Conservation (phyloP, 2,329 filamentous ascomycete genomes). For the Aspergillaceae sp. region DNA sequence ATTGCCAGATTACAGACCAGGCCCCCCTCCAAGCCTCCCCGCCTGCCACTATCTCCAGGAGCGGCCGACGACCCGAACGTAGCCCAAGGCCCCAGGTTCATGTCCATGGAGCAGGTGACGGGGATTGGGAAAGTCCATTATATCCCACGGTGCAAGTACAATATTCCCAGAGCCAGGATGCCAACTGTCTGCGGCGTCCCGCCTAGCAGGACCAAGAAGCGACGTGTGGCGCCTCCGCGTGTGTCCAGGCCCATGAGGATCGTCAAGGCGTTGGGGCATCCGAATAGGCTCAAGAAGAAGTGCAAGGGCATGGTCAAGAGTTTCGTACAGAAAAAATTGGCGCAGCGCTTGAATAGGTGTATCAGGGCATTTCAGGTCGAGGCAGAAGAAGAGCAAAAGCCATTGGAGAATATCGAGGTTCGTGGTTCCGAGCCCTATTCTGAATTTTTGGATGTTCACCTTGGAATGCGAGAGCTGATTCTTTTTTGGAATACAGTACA, state of each 20-base stretch:
- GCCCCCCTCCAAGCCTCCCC: neutral
- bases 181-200: constrained; percentile 1
- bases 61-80: neutral
- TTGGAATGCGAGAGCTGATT: neutral
- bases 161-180: neutral
- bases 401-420: neutral
- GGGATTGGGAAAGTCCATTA: constrained; percentile 2
- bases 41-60: neutral
- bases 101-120: neutral
- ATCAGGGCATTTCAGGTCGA: neutral
- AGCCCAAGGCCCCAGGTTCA: constrained; percentile 3
- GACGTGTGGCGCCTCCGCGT: neutral
- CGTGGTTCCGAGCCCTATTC: no score
- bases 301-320: constrained; percentile 1
- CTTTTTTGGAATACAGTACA: neutral
- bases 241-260: neutral
- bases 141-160: neutral
- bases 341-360: neutral
- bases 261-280: neutral
- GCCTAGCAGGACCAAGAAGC: neutral
- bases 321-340: neutral
- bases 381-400: neutral
- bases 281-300: neutral
- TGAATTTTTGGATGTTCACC: no score
- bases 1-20: neutral